phyloP scores from a whole-genome alignment of 495 filamentous ascomycete genomes.

The Xylaria intraflava region DNA sequence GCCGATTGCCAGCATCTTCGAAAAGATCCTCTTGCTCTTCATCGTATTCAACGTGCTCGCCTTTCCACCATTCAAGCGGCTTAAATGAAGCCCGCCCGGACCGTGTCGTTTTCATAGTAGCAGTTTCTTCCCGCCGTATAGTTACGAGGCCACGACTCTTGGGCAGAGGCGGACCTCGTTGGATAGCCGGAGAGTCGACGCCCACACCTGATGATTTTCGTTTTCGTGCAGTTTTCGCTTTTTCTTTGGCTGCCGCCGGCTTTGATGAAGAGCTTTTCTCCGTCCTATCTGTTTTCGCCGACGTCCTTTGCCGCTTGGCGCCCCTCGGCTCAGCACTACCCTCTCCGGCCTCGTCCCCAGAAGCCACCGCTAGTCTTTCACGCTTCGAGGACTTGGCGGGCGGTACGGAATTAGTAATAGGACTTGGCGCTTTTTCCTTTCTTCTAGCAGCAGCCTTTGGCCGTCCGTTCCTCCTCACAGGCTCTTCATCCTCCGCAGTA shows the following conservation, averaged over 20 bases:
- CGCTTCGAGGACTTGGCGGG: constrained; percentile 18
- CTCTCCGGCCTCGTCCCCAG: constrained; percentile 15
- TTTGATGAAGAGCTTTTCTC: constrained; percentile 11
- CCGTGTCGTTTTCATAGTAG: constrained; percentile 42
- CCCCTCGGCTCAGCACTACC: constrained; percentile 16
- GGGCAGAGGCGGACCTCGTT: constrained; percentile 47
- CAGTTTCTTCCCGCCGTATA: constrained; percentile 58
- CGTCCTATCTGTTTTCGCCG: constrained; percentile 12
- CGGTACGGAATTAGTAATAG: constrained; percentile 12
- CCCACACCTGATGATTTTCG: constrained; percentile 33
- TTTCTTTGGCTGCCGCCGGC: constrained; percentile 20
- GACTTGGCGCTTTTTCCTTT: constrained; percentile 12
- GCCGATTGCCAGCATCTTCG: constrained; percentile 29
- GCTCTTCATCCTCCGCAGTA: constrained; percentile 19
- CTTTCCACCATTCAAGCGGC: constrained; percentile 82
- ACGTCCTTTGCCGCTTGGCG: constrained; percentile 21
- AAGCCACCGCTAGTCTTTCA: constrained; percentile 16
- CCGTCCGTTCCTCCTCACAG: constrained; percentile 23
- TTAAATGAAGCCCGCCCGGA: constrained; percentile 54
- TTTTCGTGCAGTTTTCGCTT: constrained; percentile 29
- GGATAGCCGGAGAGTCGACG: constrained; percentile 35
- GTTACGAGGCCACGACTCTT: constrained; percentile 61
- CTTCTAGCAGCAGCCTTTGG: constrained; percentile 18
- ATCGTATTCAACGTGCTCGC: constrained; percentile 68
- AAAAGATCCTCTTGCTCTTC: constrained; percentile 44